A percentile compares a stretch with the other conserved stretches of the same genome.
Conservation (phyloP, 306 rosid genomes). For the Carpinus fangiana region DNA sequence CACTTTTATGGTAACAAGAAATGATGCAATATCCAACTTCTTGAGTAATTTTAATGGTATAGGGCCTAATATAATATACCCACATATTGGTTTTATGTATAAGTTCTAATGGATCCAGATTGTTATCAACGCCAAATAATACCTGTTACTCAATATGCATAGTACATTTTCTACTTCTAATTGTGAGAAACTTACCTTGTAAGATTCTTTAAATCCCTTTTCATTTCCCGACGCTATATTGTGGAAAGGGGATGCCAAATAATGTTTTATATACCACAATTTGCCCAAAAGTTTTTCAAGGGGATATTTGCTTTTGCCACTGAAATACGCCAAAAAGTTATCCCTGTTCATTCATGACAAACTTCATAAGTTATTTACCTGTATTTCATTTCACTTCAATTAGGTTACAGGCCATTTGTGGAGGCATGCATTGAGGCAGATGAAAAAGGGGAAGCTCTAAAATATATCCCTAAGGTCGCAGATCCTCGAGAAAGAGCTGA, state of each 20-base stretch:
- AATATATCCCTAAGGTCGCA: constrained; percentile 89
- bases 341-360: not conserved
- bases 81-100: not conserved
- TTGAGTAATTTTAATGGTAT: not conserved
- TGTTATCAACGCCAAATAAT: not conserved
- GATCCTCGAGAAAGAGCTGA: constrained; percentile 97
- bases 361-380: constrained; percentile 10
- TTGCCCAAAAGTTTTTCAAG: not conserved
- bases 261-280: not conserved
- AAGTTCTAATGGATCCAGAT: not conserved
- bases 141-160: not conserved
- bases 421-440: constrained; percentile 98
- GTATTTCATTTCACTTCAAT: constrained; percentile 23
- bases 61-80: not conserved
- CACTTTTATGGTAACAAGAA: not conserved
- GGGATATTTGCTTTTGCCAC: not conserved
- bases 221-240: not conserved
- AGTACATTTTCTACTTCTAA: not conserved
- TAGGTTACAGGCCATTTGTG: constrained; percentile 91
- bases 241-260: not conserved
- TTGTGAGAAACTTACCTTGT: not conserved
- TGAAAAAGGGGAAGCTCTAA: constrained; percentile 87
- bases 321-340: not conserved
- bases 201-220: not conserved
- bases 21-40: not conserved